Base-by-base conservation (phyloP, 202 grass and related monocot genomes). In the Carex arenaria region DNA sequence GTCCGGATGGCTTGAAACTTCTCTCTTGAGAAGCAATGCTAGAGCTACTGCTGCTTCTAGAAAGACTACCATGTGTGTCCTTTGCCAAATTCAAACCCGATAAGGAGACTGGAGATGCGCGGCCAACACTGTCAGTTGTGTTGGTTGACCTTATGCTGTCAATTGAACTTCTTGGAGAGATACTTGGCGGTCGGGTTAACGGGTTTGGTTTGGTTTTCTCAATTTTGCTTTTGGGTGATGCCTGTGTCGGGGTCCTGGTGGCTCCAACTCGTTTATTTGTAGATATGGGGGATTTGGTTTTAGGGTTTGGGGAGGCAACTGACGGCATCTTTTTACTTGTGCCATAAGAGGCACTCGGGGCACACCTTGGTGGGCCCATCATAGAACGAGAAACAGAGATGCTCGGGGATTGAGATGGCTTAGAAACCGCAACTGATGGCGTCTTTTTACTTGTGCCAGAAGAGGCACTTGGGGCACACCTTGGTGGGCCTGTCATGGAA, bases 131-230 rank as follows among this genome's bases (percentile, higher is more conserved):
- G 52, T 84, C 64, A 74, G 47, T 82, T 67, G 63, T 82, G 61
- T 68, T 82, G 15, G 64, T 67, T 19, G 91, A 93, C 64, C 85
- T 84, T 84, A 91, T 82, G 71, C 94, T 97, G 38, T 97, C 91
- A 18, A 91, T 71, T 17, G 91, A 97, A 80, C 94, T 91, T 63
- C 75, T 82, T 14, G 89, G 94, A 22, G 94, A 97, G 85, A 91
- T 87, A 42, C 38, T 91, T 7, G 87, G 85, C 10, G 56, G 34
- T 13, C 34, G 71, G 79, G 51, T 64, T 68, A 43, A 56, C 3
- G 18, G 57, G 32, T 60, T 71, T 53, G 19, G 19, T 55, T 70
- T 70, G 61, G 40, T 79, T 69, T n/a, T 69, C 18, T 38, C 82
- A 19, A 92, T 78, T 82, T 86, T 95, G 85, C 72, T 89, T 68